Percentiles rank a stretch among this genome's conserved stretches.
Evolutionary conservation across 495 filamentous ascomycete species (phyloP).

Genomic region (Bacidia rubella): DNA sequence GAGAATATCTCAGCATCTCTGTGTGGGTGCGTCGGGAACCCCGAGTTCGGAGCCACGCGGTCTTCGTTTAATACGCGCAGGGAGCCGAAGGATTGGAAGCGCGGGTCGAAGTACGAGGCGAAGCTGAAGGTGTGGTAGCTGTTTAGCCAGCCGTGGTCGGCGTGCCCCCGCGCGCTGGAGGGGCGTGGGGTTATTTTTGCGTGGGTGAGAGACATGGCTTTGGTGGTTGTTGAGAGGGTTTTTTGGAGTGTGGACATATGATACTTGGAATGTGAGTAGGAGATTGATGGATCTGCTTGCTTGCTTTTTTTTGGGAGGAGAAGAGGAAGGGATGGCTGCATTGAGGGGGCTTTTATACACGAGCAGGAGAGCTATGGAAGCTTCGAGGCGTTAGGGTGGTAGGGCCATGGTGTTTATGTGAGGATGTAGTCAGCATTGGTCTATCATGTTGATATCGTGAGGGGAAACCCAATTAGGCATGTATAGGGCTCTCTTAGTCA

Average conservation of each 20-base stretch:
- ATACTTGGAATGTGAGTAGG: too few relatives aligned
- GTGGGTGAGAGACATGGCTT: not conserved
- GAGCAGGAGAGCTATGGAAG: not conserved
- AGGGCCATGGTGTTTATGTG: not conserved
- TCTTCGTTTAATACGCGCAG: slow-evolving; percentile 77
- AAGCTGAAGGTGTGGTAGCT: slow-evolving; percentile 75
- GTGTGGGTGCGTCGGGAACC: slow-evolving; percentile 72
- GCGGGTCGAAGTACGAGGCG: slow-evolving; percentile 56
- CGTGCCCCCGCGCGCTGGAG: slow-evolving; percentile 52
- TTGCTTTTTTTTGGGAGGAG: not conserved
- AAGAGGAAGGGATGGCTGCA: not conserved
- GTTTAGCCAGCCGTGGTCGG: slow-evolving; percentile 72
- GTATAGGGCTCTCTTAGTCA: not conserved
- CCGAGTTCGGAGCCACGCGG: slow-evolving; percentile 49
- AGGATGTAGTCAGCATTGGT: not conserved
- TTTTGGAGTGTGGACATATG: not conserved
- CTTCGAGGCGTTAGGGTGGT: not conserved
- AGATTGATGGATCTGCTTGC: too few relatives aligned
- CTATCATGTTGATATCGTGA: too few relatives aligned
- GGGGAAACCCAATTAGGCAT: too few relatives aligned
- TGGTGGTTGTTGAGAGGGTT: not conserved
- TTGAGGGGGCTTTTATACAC: not conserved
- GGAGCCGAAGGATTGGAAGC: slow-evolving; percentile 49
- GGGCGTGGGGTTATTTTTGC: slow-evolving; percentile 31
- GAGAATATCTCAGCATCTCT: slow-evolving; percentile 73